Conservation (phyloP, 1,284 basidiomycete genomes). For the Coriolopsis trogii region DNA sequence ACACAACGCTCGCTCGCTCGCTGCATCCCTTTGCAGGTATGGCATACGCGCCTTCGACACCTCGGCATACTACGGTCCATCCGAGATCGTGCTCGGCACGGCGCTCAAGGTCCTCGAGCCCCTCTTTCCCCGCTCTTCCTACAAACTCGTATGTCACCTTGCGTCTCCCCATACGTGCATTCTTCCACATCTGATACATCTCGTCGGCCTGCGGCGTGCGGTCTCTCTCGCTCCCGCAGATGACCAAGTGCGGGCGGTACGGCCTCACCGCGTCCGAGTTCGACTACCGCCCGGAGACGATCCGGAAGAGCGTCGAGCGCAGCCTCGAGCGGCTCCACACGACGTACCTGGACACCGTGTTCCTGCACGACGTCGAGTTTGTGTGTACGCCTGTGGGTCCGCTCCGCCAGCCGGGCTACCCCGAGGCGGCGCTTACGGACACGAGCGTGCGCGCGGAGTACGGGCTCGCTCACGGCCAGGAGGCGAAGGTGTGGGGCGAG, state of each 20-base stretch:
- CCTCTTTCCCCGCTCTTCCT: conserved; percentile 82
- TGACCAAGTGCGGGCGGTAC: conserved; percentile 95
- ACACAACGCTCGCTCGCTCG: not conserved
- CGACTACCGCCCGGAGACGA: conserved; percentile 77
- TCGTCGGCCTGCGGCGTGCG: no score
- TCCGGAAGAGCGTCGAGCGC: conserved; percentile 72
- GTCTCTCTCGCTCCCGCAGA: no score
- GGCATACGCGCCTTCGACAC: conserved; percentile 94
- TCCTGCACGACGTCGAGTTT: conserved; percentile 94
- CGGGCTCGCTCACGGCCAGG: conserved; percentile 62
- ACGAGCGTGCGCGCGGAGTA: conserved; percentile 52
- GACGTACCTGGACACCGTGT: conserved; percentile 83
- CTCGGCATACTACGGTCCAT: conserved; percentile 85
- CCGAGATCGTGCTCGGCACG: conserved; percentile 87
- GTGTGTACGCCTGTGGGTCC: conserved; percentile 64
- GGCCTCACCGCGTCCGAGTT: conserved; percentile 65
- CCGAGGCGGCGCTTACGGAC: conserved; percentile 53
- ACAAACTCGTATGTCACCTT: conserved; percentile 63
- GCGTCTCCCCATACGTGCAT: not conserved
- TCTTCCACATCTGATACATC: no score
- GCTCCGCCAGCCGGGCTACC: conserved; percentile 55
- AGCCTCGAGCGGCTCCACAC: conserved; percentile 81
- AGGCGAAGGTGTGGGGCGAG: conserved; percentile 63
- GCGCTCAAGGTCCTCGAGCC: conserved; percentile 62
- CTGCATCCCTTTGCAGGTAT: conserved; percentile 53